Base-by-base conservation (phyloP, 192 early-diverging fungal species). In the Martensiomyces pterosporus region DNA sequence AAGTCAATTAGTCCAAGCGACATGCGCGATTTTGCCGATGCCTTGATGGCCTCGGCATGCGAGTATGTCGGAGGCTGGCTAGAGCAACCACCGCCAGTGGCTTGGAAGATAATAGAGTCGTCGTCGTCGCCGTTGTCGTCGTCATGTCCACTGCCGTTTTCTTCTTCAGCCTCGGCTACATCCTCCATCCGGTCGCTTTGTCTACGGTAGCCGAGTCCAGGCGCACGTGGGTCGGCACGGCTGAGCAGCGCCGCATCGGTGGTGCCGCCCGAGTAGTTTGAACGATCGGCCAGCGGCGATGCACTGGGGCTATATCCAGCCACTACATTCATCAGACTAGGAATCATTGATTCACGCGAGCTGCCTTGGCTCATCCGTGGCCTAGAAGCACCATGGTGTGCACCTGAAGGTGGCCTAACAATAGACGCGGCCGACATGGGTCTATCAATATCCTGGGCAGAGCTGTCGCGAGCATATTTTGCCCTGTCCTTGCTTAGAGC, bases 1-100 rank as follows among this genome's bases (percentile, higher is more conserved):
- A 75, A 75, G 48, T 75, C 71, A 15, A 75, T 63, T n/a, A 75
- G 49, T 14, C 71, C 71, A 15, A 75, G 55, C 3, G 71, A 75
- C 52, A 55, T 59, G 24, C 69, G 69, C 12, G 58, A 37, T 17
- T 54, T 50, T 2, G 37, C 53, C 4, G 68, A 57, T 7, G 57
- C 49, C 9, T 46, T 49, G n/a, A 72, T 52, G 9, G 49, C 57
- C 8, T 36, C 33, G 22, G 61, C 32, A 29, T 47, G 33, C 26
- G 57, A 0, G 44, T 32, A 14, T 35, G 24, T 7, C 27, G 27
- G 19, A 45, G 26, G 34, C 29, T 43, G 7, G 37, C 40, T 5
- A 32, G 27, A 14, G 25, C 52, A 60, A 43, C n/a, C n/a, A n/a
- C n/a, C n/a, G n/a, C n/a, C n/a, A n/a, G n/a, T n/a, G n/a, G n/a